A percentile compares a stretch with the other conserved stretches of the same genome.
These are phyloP conservation scores for Hypoxylon subgilvum DNA, from an alignment of 495 filamentous ascomycete genomes.

Conservation along the genomic window DNA sequence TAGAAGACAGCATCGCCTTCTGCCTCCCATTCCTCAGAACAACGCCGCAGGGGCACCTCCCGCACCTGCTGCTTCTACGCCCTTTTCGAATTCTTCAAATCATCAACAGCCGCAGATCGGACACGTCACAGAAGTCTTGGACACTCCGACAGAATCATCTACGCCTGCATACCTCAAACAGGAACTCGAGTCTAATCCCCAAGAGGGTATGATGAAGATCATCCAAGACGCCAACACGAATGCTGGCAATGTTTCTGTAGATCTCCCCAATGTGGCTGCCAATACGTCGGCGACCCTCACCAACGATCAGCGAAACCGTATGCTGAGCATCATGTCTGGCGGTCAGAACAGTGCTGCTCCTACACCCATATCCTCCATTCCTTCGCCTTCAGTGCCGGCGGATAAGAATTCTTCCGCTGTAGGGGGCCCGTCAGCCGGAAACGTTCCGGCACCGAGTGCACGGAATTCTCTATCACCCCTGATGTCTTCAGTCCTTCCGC, in stretches of 20 bases:
- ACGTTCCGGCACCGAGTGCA: conserved; percentile 42
- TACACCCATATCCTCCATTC: conserved; percentile 31
- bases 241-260: conserved; percentile 59
- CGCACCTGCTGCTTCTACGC: conserved; percentile 29
- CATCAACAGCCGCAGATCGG: conserved; percentile 46
- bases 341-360: conserved; percentile 27
- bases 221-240: conserved; percentile 80
- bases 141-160: conserved; percentile 48
- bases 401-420: conserved; percentile 10
- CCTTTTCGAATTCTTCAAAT: conserved; percentile 38
- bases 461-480: conserved; percentile 56
- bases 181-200: conserved; percentile 57
- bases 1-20: conserved; percentile 54
- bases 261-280: conserved; percentile 79
- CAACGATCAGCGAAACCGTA: conserved; percentile 75
- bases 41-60: conserved; percentile 37
- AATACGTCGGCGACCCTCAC: conserved; percentile 73
- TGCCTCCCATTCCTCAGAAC: conserved; percentile 52
- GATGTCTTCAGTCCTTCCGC: conserved; percentile 62
- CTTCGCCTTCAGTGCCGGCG: conserved; percentile 32
- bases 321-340: conserved; percentile 78
- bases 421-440: conserved; percentile 36
- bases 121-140: conserved; percentile 56
- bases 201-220: conserved; percentile 83
- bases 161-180: conserved; percentile 53